Evolutionary conservation across 1,139 yeast species (phyloP).

Genomic region (Hansenula lynferdii): DNA sequence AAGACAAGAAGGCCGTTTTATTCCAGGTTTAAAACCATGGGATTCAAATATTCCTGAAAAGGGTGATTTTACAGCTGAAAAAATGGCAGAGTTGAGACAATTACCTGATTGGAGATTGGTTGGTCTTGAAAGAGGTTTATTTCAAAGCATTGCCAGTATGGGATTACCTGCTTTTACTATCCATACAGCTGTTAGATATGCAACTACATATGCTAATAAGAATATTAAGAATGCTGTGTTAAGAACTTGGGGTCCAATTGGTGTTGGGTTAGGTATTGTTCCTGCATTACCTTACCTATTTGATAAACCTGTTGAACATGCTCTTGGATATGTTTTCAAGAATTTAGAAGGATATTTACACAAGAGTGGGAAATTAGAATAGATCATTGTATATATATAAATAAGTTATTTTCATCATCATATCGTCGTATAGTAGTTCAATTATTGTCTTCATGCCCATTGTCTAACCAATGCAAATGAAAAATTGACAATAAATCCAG

Average conservation of each 20-base stretch:
- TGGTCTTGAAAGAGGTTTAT: slow-evolving; percentile 66
- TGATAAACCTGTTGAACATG: slow-evolving; percentile 79
- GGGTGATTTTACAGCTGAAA: slow-evolving; percentile 35
- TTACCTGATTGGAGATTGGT: slow-evolving; percentile 59
- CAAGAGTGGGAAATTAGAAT: slow-evolving; percentile 11
- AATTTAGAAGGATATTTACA: slow-evolving; percentile 39
- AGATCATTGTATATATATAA: no score
- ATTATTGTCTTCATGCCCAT: slow-evolving; percentile 36
- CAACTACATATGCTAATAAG: slow-evolving; percentile 45
- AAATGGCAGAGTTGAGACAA: slow-evolving; percentile 14
- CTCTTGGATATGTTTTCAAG: slow-evolving; percentile 59
- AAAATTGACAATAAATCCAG: slow-evolving; percentile 56
- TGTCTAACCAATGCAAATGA: slow-evolving; percentile 51
- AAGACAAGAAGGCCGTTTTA: slow-evolving; percentile 61
- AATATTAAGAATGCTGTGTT: slow-evolving; percentile 45
- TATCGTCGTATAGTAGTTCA: no score
- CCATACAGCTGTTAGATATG: slow-evolving; percentile 71
- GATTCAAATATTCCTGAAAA: slow-evolving; percentile 35
- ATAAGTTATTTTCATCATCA: slow-evolving; percentile 1
- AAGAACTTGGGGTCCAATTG: slow-evolving; percentile 73
- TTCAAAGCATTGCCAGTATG: slow-evolving; percentile 82
- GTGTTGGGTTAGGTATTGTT: slow-evolving; percentile 68
- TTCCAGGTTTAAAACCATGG: slow-evolving; percentile 69
- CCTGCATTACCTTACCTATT: slow-evolving; percentile 75
- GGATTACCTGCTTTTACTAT: slow-evolving; percentile 85